Percentiles rank a stretch among this genome's conserved stretches.
Conservation (phyloP, 805 yeast species). For the Cyberlindnera galapagoensis region DNA sequence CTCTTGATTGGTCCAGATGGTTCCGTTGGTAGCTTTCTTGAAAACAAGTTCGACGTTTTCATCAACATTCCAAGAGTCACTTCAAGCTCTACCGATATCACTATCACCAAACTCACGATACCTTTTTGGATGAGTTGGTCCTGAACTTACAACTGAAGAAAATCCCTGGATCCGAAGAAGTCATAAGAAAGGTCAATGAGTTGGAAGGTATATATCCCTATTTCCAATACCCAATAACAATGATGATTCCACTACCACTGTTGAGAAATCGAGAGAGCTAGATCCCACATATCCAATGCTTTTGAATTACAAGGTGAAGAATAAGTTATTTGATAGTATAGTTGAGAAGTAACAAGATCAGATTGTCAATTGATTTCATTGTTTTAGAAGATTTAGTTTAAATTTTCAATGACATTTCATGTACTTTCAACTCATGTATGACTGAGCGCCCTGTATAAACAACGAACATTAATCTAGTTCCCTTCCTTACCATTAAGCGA, state of each 20-base stretch:
- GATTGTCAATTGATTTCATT: constrained; percentile 7
- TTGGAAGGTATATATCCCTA: no score
- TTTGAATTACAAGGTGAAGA: constrained; percentile 54
- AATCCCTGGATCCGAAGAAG: constrained; percentile 74
- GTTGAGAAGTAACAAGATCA: constrained; percentile 47
- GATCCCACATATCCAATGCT: constrained; percentile 53
- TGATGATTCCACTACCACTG: constrained; percentile 31
- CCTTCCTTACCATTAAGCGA: no score
- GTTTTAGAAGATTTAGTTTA: neutral
- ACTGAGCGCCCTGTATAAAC: no score
- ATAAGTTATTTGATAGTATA: constrained; percentile 58
- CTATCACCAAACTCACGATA: constrained; percentile 40
- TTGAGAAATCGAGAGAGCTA: constrained; percentile 40
- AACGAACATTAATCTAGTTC: no score
- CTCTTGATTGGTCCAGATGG: constrained; percentile 81
- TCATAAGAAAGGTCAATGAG: constrained; percentile 32
- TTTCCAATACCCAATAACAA: constrained; percentile 53
- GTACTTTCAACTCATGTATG: no score
- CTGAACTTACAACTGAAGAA: constrained; percentile 75
- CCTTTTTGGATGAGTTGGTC: constrained; percentile 59
- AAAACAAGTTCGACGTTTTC: constrained; percentile 58
- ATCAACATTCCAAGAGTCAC: constrained; percentile 60
- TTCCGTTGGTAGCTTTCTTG: constrained; percentile 60
- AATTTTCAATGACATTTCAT: no score
- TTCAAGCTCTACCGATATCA: constrained; percentile 49